Evolutionary conservation across 78 protist genomes (phyloP).

Genomic region (Dictyostelium capitatum): DNA sequence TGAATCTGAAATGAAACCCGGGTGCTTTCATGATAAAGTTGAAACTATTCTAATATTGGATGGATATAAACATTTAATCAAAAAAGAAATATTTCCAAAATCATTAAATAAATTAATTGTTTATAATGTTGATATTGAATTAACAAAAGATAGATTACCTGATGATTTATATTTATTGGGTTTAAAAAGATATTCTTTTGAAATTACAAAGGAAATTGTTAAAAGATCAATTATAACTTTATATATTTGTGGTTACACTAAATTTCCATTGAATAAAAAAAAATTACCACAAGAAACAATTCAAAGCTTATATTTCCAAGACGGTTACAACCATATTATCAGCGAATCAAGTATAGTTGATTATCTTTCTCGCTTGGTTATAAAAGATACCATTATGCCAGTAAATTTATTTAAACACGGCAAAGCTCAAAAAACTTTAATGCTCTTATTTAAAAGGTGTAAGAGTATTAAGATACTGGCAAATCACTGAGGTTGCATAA

Average conservation of each 20-base stretch:
- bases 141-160: not conserved
- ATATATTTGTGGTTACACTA: not conserved
- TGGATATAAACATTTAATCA: not conserved
- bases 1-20: not conserved
- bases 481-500: too few relatives aligned
- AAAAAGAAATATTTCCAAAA: not conserved
- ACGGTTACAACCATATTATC: too few relatives aligned
- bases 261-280: not conserved
- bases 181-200: not conserved
- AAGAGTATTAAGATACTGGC: too few relatives aligned
- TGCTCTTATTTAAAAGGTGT: too few relatives aligned
- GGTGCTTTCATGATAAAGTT: not conserved
- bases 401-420: too few relatives aligned
- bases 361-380: too few relatives aligned
- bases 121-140: not conserved
- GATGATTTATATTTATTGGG: not conserved
- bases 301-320: not conserved
- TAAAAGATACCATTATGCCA: too few relatives aligned
- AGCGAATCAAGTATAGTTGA: too few relatives aligned
- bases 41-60: not conserved
- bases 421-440: too few relatives aligned
- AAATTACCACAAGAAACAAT: not conserved
- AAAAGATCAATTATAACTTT: not conserved
- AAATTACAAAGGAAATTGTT: not conserved
- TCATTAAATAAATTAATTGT: not conserved